Evolutionary conservation across 306 rosid genomes (phyloP), one percentile per base, ranked within the genome.

Genomic region (Canavalia gladiata): DNA sequence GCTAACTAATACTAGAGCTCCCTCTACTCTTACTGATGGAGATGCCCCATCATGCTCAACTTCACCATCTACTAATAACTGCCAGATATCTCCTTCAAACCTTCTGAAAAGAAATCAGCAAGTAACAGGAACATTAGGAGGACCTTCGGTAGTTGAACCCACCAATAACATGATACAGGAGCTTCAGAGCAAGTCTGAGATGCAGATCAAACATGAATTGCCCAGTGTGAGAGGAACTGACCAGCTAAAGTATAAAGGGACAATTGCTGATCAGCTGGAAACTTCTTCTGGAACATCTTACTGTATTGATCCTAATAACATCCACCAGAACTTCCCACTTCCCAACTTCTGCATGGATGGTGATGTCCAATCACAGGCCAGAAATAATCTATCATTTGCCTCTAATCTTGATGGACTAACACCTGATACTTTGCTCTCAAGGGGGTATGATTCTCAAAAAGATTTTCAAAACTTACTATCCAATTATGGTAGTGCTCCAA

Each of bases 41-140:
- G 97, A 95, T 67, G 92, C 91, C 56, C 98, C 98, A 3, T 95
- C 98, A 39, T 95, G 98, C 83, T 92, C 97, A 74, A 92, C 97
- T 77, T 92, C 98, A 25, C 98, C 97, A 33, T 92, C 98, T 75
- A 87, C 95, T 41, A 92, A 92, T 77, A 94, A 91, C 51, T 85
- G 90, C 87, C 94, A 88, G 84, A 84, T 86, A 46, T 87, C 97
- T 4, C 83, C 89, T 6, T 77, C 90, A 56, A 92, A 87, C 83
- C 83, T 83, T 34, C 68, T 88, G 78, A 92, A 86, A 84, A 91
- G 89, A 86, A 91, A 87, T 83, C 97, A 89, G 59, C 92, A 89
- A 80, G 88, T 85, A 60, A 76, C 91, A 7, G 81, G 89, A 78
- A 56, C 89, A 25, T 83, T 92, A 18, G 79, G 89, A 6, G 92